Evolutionary conservation across 2,329 filamentous ascomycete genomes (phyloP).

Genomic region (Furcasterigmium furcatum): DNA sequence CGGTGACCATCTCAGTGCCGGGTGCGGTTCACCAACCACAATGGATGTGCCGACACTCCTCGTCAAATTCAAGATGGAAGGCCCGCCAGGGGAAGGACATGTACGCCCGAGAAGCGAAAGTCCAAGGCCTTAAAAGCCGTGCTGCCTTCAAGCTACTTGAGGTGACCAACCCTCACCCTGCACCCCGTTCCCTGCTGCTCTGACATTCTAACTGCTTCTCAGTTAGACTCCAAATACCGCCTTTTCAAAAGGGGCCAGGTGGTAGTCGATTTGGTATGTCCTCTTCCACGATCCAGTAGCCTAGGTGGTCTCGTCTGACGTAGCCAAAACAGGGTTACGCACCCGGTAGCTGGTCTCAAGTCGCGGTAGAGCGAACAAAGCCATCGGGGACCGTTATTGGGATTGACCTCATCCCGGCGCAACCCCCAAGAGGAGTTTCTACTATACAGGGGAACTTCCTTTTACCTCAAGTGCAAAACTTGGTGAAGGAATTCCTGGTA

Average conservation of each 20-base stretch:
- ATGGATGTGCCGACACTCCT: conserved; percentile 31
- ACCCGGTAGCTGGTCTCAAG: conserved; percentile 72
- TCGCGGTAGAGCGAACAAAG: conserved; percentile 74
- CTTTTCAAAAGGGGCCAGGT: conserved; percentile 80
- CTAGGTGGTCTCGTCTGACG: background rate
- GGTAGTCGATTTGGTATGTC: conserved; percentile 78
- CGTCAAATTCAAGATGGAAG: conserved; percentile 76
- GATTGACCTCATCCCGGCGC: conserved; percentile 89
- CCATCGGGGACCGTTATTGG: conserved; percentile 80
- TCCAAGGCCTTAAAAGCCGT: conserved; percentile 79
- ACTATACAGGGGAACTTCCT: conserved; percentile 95
- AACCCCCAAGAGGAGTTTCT: conserved; percentile 87
- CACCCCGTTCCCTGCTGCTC: too few species aligned
- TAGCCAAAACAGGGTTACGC: conserved; percentile 83
- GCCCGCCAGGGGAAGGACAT: conserved; percentile 70
- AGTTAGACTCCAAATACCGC: conserved; percentile 80
- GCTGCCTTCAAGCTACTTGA: conserved; percentile 93
- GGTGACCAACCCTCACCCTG: too few species aligned
- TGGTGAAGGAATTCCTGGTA: conserved; percentile 73
- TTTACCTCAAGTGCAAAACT: conserved; percentile 65
- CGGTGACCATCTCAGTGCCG: too few species aligned
- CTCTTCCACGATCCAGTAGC: background rate
- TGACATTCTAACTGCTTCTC: conserved; percentile 1
- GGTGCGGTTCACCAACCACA: too few species aligned
- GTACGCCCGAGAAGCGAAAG: conserved; percentile 71